Conservation (phyloP, 169 alveolate genomes). For the Ichthyophthirius multifiliis region DNA sequence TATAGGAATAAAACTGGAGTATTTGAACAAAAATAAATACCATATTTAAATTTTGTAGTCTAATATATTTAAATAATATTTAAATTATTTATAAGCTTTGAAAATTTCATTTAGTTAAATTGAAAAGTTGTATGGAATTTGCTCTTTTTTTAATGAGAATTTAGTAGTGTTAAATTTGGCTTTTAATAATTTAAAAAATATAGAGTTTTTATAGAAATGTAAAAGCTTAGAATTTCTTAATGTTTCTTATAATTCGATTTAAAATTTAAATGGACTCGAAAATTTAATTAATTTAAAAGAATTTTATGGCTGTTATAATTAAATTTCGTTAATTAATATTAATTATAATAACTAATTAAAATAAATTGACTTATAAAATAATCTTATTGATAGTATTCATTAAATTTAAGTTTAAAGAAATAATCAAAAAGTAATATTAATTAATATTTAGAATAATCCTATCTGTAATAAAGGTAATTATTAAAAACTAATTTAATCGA, state of each 20-base stretch:
- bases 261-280: neutral
- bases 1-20: neutral
- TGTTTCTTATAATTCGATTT: neutral
- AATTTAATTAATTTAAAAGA: neutral
- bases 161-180: neutral
- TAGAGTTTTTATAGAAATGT: neutral
- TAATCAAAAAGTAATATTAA: neutral
- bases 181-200: neutral
- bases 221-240: neutral
- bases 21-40: neutral
- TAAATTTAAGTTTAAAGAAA: neutral
- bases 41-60: neutral
- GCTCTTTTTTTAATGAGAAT: neutral
- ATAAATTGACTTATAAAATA: neutral
- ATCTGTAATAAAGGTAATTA: neutral
- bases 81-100: neutral
- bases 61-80: neutral
- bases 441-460: neutral
- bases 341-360: neutral
- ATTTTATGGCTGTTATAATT: neutral
- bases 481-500: neutral
- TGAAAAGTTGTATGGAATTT: neutral
- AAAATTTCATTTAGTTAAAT: neutral
- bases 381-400: neutral
- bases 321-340: neutral